A percentile compares a stretch with the other conserved stretches of the same genome.
Evolutionary conservation across 2,329 filamentous ascomycete species (phyloP).

Genomic region (Fusarium incarnatum): DNA sequence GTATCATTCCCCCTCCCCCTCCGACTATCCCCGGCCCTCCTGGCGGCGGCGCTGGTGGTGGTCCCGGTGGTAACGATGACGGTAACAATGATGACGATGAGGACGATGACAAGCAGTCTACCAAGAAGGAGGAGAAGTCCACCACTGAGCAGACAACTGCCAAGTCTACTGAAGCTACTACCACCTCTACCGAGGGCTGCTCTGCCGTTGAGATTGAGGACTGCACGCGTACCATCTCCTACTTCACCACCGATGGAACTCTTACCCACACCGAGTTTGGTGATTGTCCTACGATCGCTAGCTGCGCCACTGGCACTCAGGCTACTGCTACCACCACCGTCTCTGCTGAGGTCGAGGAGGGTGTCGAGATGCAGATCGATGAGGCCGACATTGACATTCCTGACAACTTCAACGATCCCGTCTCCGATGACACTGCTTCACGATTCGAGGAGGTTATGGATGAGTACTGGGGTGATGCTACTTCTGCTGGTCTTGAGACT

Average conservation of each 20-base stretch:
- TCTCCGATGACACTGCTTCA: background rate
- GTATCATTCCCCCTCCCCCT: too few relatives aligned
- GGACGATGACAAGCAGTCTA: background rate
- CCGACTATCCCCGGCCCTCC: background rate
- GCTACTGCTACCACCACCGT: conserved; percentile 1
- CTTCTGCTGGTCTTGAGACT: background rate
- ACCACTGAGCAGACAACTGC: conserved; percentile 1
- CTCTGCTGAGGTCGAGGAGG: conserved; percentile 6
- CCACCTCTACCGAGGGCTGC: conserved; percentile 8
- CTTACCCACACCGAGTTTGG: conserved; percentile 16
- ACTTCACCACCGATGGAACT: conserved; percentile 8
- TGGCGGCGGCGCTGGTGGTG: background rate
- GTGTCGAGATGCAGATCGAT: background rate
- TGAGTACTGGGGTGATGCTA: background rate
- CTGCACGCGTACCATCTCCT: conserved; percentile 14
- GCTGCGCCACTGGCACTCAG: conserved; percentile 19
- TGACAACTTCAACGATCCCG: conserved; percentile 4
- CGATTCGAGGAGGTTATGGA: background rate
- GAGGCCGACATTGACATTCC: background rate
- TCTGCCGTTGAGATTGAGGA: conserved; percentile 15
- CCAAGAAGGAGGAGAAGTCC: conserved; percentile 11
- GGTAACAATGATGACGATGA: background rate
- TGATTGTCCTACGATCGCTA: conserved; percentile 10
- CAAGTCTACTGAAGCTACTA: conserved; percentile 15
- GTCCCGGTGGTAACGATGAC: background rate